Conservation (phyloP, 257 asterid genomes). For the Oldenlandia corymbosa region DNA sequence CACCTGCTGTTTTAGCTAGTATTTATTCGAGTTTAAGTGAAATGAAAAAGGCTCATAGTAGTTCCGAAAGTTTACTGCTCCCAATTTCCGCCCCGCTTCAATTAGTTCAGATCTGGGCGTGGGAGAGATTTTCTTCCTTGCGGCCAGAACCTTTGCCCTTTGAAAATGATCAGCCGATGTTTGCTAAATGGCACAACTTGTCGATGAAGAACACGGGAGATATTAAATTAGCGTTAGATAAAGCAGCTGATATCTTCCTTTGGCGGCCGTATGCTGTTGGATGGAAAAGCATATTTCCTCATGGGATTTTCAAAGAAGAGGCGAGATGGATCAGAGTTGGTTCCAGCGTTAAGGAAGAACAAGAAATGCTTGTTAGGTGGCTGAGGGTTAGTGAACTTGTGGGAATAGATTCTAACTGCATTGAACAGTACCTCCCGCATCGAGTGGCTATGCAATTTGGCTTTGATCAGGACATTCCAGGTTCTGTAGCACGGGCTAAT, state of each 20-base stretch:
- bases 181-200: slow-evolving; percentile 30
- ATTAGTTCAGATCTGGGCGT: slow-evolving; percentile 43
- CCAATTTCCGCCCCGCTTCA: slow-evolving; percentile 25
- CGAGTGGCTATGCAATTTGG: slow-evolving; percentile 52
- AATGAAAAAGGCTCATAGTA: slow-evolving; percentile 21
- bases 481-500: slow-evolving; percentile 5
- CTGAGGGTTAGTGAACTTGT: slow-evolving; percentile 24
- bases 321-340: slow-evolving; percentile 17
- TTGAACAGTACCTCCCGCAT: slow-evolving; percentile 41
- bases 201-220: slow-evolving; percentile 5
- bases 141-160: slow-evolving; percentile 17
- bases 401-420: slow-evolving; percentile 23
- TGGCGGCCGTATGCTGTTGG: slow-evolving; percentile 36
- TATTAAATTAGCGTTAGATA: slow-evolving; percentile 21
- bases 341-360: slow-evolving; percentile 11
- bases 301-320: slow-evolving; percentile 18
- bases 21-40: slow-evolving; percentile 29
- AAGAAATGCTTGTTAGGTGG: slow-evolving; percentile 11
- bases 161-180: slow-evolving; percentile 12
- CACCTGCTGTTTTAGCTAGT: slow-evolving; percentile 33
- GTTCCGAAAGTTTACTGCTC: slow-evolving; percentile 4
- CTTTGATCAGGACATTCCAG: slow-evolving; percentile 42
- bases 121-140: slow-evolving; percentile 38
- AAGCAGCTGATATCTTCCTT: slow-evolving; percentile 18
- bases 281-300: slow-evolving; percentile 12